phyloP scores from a whole-genome alignment of 352 stramenopile genomes.

The Globisporangium splendens region DNA sequence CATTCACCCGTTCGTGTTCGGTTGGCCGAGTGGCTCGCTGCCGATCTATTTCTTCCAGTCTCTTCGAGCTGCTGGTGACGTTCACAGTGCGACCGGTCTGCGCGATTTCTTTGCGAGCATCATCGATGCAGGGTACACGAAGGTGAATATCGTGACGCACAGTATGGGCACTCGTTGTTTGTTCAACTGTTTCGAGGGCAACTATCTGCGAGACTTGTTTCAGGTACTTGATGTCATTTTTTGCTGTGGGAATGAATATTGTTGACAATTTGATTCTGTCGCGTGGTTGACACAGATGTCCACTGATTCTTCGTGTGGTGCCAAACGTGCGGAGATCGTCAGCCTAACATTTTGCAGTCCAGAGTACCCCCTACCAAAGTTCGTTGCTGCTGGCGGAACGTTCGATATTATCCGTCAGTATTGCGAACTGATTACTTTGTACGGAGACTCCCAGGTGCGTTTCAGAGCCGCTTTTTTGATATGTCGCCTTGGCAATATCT shows the following conservation, averaged over 20 bases:
- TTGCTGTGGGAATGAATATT: neutral
- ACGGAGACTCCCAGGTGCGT: constrained; percentile 33
- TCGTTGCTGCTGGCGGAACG: constrained; percentile 29
- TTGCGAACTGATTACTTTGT: constrained; percentile 44
- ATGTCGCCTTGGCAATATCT: neutral
- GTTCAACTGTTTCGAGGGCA: constrained; percentile 17
- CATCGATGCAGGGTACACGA: constrained; percentile 20
- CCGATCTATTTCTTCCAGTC: constrained; percentile 21
- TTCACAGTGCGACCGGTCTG: constrained; percentile 10
- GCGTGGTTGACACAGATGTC: constrained; percentile 8
- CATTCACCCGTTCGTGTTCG: constrained; percentile 23
- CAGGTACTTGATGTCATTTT: constrained; percentile 3
- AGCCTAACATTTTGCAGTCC: constrained; percentile 57
- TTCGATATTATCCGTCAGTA: constrained; percentile 45
- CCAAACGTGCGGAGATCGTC: constrained; percentile 10
- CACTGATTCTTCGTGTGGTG: constrained; percentile 1
- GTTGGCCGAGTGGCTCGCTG: constrained; percentile 18
- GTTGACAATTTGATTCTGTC: neutral
- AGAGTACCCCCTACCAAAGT: constrained; percentile 46
- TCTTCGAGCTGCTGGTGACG: constrained; percentile 7
- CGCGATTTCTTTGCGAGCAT: constrained; percentile 21
- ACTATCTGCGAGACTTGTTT: constrained; percentile 16
- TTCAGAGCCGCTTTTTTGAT: neutral
- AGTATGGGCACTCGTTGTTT: constrained; percentile 19
- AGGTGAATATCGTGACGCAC: constrained; percentile 22